phyloP scores from a whole-genome alignment of 768 basidiomycete genomes.

The Coprinopsis strossmayeri region DNA sequence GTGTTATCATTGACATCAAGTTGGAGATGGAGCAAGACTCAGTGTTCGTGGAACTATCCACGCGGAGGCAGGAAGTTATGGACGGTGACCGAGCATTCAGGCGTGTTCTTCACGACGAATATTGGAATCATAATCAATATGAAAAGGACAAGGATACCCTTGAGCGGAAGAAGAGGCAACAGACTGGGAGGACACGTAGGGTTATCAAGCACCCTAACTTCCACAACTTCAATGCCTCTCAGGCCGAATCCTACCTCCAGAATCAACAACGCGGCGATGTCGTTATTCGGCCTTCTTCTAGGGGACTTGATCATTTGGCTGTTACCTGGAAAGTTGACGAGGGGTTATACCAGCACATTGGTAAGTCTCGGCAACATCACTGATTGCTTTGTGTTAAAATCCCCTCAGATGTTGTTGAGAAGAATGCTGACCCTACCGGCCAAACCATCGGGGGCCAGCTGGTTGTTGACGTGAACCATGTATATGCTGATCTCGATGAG shows the following conservation, averaged over 20 bases:
- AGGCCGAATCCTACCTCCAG: slow-evolving; percentile 86
- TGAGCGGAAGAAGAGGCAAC: slow-evolving; percentile 78
- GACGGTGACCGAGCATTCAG: slow-evolving; percentile 60
- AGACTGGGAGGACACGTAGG: slow-evolving; percentile 71
- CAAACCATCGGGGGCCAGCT: slow-evolving; percentile 59
- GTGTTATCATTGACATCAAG: slow-evolving; percentile 68
- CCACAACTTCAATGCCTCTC: slow-evolving; percentile 85
- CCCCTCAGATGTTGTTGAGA: slow-evolving; percentile 69
- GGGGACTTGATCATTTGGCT: slow-evolving; percentile 87
- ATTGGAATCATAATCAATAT: slow-evolving; percentile 60
- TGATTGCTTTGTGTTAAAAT: slow-evolving; percentile 6
- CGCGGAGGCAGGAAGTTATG: slow-evolving; percentile 54
- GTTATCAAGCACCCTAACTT: slow-evolving; percentile 98
- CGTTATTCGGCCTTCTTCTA: slow-evolving; percentile 93
- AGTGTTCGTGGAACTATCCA: slow-evolving; percentile 71
- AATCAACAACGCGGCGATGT: slow-evolving; percentile 93
- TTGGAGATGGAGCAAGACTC: slow-evolving; percentile 52
- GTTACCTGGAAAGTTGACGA: slow-evolving; percentile 99
- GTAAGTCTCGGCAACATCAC: slow-evolving; percentile 35
- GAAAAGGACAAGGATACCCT: slow-evolving; percentile 67
- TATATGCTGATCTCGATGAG: slow-evolving; percentile 92
- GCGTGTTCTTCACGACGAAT: slow-evolving; percentile 48
- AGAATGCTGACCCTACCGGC: slow-evolving; percentile 68
- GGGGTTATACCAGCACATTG: slow-evolving; percentile 92
- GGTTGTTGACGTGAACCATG: slow-evolving; percentile 70